Conservation (phyloP, 129 eudicot genomes). For the Silybum marianum region DNA sequence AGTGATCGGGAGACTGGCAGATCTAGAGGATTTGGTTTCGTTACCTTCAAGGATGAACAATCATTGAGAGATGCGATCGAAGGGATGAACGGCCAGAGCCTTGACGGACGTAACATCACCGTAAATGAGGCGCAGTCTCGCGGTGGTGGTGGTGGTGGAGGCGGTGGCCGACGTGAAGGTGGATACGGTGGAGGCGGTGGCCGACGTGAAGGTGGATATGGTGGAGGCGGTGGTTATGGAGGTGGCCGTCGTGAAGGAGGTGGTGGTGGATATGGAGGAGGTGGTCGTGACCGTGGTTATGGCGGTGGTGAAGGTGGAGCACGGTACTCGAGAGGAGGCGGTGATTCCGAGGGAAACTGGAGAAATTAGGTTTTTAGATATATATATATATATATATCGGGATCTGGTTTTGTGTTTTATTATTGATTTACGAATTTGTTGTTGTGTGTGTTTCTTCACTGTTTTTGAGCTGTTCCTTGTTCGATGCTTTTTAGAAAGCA, state of each 20-base stretch:
- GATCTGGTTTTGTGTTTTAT: conserved; percentile 19
- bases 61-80: conserved; percentile 71
- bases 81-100: conserved; percentile 80
- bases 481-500: conserved; percentile 16
- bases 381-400: background rate
- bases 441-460: background rate
- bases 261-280: conserved; percentile 36
- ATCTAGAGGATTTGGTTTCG: conserved; percentile 83
- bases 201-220: conserved; percentile 32
- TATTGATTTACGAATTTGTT: background rate
- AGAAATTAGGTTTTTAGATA: conserved; percentile 43
- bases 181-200: conserved; percentile 38
- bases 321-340: conserved; percentile 41
- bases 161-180: conserved; percentile 44
- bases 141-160: conserved; percentile 59
- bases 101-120: conserved; percentile 86
- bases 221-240: conserved; percentile 39
- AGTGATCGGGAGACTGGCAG: conserved; percentile 84
- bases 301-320: conserved; percentile 35
- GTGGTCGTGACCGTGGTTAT: conserved; percentile 30
- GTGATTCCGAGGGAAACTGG: conserved; percentile 57
- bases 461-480: conserved; percentile 22
- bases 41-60: conserved; percentile 66
- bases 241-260: conserved; percentile 32
- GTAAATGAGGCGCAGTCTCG: conserved; percentile 89